phyloP scores from a whole-genome alignment of 257 asterid species.

The Gentiana macrophylla region DNA sequence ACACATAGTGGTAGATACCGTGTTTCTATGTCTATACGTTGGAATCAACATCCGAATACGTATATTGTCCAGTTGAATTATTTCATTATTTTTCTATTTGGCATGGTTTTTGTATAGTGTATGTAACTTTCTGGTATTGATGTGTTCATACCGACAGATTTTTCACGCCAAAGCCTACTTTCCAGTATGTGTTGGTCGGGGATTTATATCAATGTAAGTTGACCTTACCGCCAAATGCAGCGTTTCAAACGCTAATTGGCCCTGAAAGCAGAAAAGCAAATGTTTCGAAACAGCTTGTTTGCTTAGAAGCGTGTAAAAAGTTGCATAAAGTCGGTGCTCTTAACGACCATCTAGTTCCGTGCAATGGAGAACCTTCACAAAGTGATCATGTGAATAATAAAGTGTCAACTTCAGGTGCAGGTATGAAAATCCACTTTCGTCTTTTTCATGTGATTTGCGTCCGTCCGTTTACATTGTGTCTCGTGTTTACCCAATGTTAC shows the following conservation, averaged over 20 bases:
- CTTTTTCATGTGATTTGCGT: too few relatives aligned
- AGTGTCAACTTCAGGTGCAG: constrained; percentile 41
- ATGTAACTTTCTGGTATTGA: neutral
- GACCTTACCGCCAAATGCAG: constrained; percentile 69
- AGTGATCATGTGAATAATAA: constrained; percentile 20
- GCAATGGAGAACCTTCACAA: constrained; percentile 22
- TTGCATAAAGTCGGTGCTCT: constrained; percentile 67
- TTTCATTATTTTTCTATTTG: neutral
- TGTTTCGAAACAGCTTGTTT: constrained; percentile 56
- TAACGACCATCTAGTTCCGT: constrained; percentile 48
- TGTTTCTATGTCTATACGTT: too few relatives aligned
- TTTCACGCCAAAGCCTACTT: constrained; percentile 39
- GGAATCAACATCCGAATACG: too few relatives aligned
- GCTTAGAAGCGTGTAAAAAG: constrained; percentile 88
- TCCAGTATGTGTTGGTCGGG: constrained; percentile 44
- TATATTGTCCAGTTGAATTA: too few relatives aligned
- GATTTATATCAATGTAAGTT: constrained; percentile 41
- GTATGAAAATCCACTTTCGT: constrained; percentile 15
- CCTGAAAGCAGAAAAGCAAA: constrained; percentile 37
- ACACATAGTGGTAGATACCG: too few relatives aligned
- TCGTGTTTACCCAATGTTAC: too few relatives aligned
- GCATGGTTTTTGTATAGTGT: neutral
- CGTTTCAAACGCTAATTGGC: constrained; percentile 49
- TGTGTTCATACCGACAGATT: constrained; percentile 26
- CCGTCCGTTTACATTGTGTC: too few relatives aligned